Conservation (phyloP, 768 basidiomycete species). For the Leucogyrophana mollusca region DNA sequence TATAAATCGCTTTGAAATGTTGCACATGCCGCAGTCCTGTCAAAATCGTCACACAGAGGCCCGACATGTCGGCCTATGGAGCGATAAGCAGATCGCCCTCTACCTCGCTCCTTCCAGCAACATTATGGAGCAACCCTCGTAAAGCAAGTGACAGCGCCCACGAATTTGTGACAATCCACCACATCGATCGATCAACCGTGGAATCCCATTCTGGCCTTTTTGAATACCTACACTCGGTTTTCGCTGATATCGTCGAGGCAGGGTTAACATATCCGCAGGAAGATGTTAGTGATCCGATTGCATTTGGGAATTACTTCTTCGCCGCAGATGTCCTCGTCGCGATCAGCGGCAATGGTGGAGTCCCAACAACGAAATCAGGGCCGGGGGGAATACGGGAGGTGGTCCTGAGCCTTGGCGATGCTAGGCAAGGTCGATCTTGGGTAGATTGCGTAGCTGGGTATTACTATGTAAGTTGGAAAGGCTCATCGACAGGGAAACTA, state of each 20-base stretch:
- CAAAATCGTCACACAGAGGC: no score
- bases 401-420: conserved; percentile 37
- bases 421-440: conserved; percentile 56
- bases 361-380: conserved; percentile 23
- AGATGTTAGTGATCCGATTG: conserved; percentile 45
- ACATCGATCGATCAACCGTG: conserved; percentile 31
- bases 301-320: conserved; percentile 78
- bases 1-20: no score
- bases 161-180: conserved; percentile 31
- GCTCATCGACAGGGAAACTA: conserved; percentile 4
- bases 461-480: conserved; percentile 61
- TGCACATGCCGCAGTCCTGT: no score
- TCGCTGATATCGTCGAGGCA: conserved; percentile 71
- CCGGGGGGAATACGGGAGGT: conserved; percentile 19
- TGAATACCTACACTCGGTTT: conserved; percentile 57
- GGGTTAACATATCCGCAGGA: conserved; percentile 90
- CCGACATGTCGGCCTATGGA: conserved; percentile 72
- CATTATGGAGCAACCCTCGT: conserved; percentile 42
- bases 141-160: conserved; percentile 15
- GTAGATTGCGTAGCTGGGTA: conserved; percentile 70
- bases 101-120: conserved; percentile 39
- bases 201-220: conserved; percentile 47
- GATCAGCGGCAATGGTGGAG: conserved; percentile 31
- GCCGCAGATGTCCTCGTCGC: conserved; percentile 75
- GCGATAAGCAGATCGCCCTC: conserved; percentile 39